Percentiles rank a stretch among this genome's conserved stretches.
Conservation (phyloP, 331 rosid species). For the Stylosanthes scabra region DNA sequence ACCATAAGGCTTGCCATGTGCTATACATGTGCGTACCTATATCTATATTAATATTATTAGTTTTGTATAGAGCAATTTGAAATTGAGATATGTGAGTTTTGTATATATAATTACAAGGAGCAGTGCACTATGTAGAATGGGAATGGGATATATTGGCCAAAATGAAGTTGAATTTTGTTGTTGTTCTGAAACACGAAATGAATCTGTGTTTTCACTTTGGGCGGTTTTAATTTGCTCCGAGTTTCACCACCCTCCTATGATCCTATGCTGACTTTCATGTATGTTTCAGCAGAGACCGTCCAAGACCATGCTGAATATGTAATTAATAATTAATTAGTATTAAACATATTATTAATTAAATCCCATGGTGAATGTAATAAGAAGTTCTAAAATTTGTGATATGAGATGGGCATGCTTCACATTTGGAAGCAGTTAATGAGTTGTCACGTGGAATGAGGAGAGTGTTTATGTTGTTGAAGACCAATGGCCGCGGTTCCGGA, state of each 20-base stretch:
- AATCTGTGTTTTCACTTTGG: conserved; percentile 20
- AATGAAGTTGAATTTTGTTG: background rate
- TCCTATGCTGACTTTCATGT: conserved; percentile 53
- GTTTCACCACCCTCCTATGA: background rate
- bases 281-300: conserved; percentile 27
- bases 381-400: background rate
- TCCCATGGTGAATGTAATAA: conserved; percentile 15
- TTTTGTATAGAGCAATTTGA: background rate
- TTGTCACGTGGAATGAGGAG: conserved; percentile 25
- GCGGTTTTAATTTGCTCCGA: conserved; percentile 9
- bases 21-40: background rate
- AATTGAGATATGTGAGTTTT: conserved; percentile 5
- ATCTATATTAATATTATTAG: too few species aligned
- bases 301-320: background rate
- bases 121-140: background rate
- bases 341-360: background rate
- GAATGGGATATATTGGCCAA: background rate
- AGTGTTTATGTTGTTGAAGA: background rate
- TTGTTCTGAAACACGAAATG: background rate
- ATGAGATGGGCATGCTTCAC: background rate
- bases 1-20: conserved; percentile 50
- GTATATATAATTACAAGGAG: background rate
- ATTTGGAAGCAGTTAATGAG: conserved; percentile 28
- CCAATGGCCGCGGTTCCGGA: conserved; percentile 13
- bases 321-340: background rate